Percentiles rank a stretch among this genome's conserved stretches.
Conservation (phyloP, 768 basidiomycete species). For the Naganishia vishniacii region DNA sequence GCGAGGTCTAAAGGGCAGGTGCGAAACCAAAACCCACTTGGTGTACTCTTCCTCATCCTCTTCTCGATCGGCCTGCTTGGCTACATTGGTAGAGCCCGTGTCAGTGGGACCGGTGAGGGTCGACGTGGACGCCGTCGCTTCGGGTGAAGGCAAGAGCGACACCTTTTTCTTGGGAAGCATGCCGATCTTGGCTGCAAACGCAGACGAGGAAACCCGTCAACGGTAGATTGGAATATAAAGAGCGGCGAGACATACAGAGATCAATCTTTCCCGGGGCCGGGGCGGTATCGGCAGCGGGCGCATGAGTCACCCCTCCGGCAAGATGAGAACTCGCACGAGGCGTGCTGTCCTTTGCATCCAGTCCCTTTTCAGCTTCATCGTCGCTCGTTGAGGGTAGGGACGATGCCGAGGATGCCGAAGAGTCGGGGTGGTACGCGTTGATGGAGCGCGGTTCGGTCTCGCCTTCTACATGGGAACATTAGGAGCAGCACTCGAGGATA, state of each 20-base stretch:
- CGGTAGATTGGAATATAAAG: background rate
- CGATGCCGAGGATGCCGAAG: conserved; percentile 22
- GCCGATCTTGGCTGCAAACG: conserved; percentile 46
- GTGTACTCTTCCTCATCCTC: conserved; percentile 47
- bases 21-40: conserved; percentile 42
- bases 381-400: conserved; percentile 22
- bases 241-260: conserved; percentile 18
- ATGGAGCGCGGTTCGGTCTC: conserved; percentile 3
- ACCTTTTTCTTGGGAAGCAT: conserved; percentile 47
- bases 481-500: background rate
- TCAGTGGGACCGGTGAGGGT: conserved; percentile 15
- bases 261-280: conserved; percentile 26
- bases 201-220: no score
- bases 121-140: conserved; percentile 24
- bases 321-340: conserved; percentile 7
- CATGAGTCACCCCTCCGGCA: background rate
- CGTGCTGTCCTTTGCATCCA: conserved; percentile 6
- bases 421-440: conserved; percentile 21
- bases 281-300: background rate
- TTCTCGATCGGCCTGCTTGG: conserved; percentile 32
- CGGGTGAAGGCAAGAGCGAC: conserved; percentile 43
- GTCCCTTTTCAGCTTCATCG: conserved; percentile 6
- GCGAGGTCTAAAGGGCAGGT: no score
- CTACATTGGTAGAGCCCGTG: conserved; percentile 17
- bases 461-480: background rate